Percentiles rank a stretch among this genome's conserved stretches.
Conservation (phyloP, 2,329 filamentous ascomycete species). For the Talaromyces amestolkiae region DNA sequence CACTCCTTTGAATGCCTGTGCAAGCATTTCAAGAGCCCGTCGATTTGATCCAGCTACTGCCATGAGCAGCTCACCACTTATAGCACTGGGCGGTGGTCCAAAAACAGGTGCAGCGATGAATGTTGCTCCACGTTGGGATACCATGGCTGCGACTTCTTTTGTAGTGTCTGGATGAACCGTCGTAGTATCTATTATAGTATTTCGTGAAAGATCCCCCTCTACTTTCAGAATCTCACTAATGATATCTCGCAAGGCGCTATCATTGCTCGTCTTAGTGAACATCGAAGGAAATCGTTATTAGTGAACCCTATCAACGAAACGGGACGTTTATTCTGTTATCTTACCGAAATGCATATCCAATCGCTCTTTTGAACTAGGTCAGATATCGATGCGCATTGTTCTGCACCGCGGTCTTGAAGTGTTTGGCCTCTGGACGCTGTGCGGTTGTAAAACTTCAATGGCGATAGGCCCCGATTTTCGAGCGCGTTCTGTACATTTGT, state of each 20-base stretch:
- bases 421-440: background rate
- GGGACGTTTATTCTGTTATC: too few species aligned
- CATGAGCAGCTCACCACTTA: background rate
- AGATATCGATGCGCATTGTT: background rate
- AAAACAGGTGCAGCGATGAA: background rate
- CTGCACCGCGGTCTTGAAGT: background rate
- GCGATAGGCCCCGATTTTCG: background rate
- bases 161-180: background rate
- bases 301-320: too few species aligned
- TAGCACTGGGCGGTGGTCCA: background rate
- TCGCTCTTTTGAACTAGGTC: background rate
- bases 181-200: background rate
- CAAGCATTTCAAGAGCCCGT: background rate
- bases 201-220: background rate
- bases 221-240: background rate
- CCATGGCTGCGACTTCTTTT: background rate
- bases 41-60: background rate
- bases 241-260: background rate
- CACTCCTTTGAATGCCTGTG: background rate
- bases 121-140: background rate
- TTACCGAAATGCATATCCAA: background rate
- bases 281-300: too few species aligned
- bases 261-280: background rate
- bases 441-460: background rate
- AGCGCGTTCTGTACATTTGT: background rate